These are phyloP conservation scores for Plicaturopsis crispa DNA, from an alignment of 768 basidiomycete genomes.

Conservation along the genomic window DNA sequence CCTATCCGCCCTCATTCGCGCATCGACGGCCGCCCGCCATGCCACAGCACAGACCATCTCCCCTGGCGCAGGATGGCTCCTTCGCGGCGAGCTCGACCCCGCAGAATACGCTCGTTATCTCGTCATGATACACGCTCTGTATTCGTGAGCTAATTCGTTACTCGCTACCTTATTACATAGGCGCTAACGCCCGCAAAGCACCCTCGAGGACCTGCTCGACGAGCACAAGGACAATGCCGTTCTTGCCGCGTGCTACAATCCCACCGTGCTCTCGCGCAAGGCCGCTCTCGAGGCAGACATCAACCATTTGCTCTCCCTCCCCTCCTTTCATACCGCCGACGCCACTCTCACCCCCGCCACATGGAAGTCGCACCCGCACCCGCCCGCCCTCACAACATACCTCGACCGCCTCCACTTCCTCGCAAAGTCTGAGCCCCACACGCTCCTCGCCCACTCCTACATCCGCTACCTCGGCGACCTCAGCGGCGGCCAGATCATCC, in stretches of 20 bases:
- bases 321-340: too few species aligned
- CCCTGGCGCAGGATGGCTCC: slow-evolving; percentile 21
- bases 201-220: slow-evolving; percentile 50
- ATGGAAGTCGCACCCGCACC: slow-evolving; percentile 54
- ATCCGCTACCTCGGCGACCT: slow-evolving; percentile 81
- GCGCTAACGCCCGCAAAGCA: slow-evolving; percentile 33
- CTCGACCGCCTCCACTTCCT: slow-evolving; percentile 44
- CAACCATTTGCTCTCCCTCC: slow-evolving; percentile 34
- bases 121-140: slow-evolving; percentile 43
- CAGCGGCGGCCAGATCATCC: slow-evolving; percentile 70
- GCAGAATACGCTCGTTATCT: slow-evolving; percentile 40
- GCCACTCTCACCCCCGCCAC: slow-evolving; percentile 41
- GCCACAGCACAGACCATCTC: too few species aligned
- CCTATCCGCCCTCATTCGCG: too few species aligned
- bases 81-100: slow-evolving; percentile 31
- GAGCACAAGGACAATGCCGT: slow-evolving; percentile 53
- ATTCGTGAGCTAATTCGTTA: too few species aligned
- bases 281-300: slow-evolving; percentile 61
- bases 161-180: too few species aligned
- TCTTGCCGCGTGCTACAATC: slow-evolving; percentile 66
- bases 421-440: slow-evolving; percentile 36
- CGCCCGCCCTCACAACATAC: slow-evolving; percentile 44
- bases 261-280: slow-evolving; percentile 56
- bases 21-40: too few species aligned
- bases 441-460: slow-evolving; percentile 71